These are phyloP conservation scores for Mycena floridula DNA, from an alignment of 768 basidiomycete genomes.

Conservation along the genomic window DNA sequence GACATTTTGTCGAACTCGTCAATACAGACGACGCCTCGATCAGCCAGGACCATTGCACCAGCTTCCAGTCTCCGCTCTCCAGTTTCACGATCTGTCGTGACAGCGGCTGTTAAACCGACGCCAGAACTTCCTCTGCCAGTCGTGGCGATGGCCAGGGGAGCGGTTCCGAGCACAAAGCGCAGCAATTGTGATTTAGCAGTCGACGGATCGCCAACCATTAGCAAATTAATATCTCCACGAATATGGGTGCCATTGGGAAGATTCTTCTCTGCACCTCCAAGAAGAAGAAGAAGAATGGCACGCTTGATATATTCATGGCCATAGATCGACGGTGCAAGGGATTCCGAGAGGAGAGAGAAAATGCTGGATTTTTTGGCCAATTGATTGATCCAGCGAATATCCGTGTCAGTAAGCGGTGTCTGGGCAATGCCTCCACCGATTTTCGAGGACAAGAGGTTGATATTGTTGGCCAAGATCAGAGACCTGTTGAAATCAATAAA, in stretches of 20 bases:
- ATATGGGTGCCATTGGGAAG: conserved; percentile 96
- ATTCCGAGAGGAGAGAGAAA: conserved; percentile 85
- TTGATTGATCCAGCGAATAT: conserved; percentile 95
- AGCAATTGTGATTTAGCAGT: conserved; percentile 97
- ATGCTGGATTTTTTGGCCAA: conserved; percentile 83
- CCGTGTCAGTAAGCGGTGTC: conserved; percentile 83
- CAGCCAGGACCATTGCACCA: conserved; percentile 98
- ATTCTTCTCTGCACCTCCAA: conserved; percentile 98
- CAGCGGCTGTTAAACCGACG: conserved; percentile 97
- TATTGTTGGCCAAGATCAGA: conserved; percentile 88
- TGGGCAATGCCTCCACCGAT: conserved; percentile 93
- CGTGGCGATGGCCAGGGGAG: conserved; percentile 95
- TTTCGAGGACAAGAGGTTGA: conserved; percentile 92
- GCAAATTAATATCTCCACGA: conserved; percentile 97
- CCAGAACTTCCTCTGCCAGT: conserved; percentile 98
- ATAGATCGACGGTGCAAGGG: conserved; percentile 95
- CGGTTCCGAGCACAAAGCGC: conserved; percentile 92
- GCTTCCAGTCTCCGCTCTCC: conserved; percentile 96
- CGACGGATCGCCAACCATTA: conserved; percentile 99
- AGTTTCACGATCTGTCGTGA: conserved; percentile 97
- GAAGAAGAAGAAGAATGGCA: conserved; percentile 85
- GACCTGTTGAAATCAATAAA: conserved; percentile 48
- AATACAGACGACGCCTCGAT: conserved; percentile 97
- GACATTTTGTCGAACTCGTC: conserved; percentile 99
- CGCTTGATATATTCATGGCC: conserved; percentile 96